Evolutionary conservation across 1,284 basidiomycete genomes (phyloP), one percentile per base, ranked within the genome.

Genomic region (Leccinum solheimii): DNA sequence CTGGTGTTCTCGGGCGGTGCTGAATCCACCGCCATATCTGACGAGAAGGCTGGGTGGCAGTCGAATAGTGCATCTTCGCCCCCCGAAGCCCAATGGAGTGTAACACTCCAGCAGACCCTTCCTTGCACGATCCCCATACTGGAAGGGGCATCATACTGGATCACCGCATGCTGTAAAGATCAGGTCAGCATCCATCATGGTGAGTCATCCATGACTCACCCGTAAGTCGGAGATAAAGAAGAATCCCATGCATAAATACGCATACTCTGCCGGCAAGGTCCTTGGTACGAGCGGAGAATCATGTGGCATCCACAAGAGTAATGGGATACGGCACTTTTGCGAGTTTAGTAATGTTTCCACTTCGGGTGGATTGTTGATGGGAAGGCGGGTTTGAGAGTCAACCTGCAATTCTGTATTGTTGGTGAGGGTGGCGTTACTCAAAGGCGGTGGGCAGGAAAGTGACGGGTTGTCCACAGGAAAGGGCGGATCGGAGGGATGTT

Each of bases 21-120:
- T 7, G 49, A 58, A 9, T 55, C 60, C 38, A 30, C 26, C 32
- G 14, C 16, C 51, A n/a, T 14, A 26, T 62, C 49, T 10, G 53
- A 48, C 16, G 62, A 38, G 19, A 48, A 19, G 40, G 19, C 14
- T 10, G 36, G 19, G 8, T 57, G 19, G 45, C 34, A 40, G 21
- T 48, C 50, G 19, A 61, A 61, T 16, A 75, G 53, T 5, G 60
- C 63, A 26, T 70, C 63, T 67, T 76, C 72, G 4, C 72, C 72
- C 19, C 72, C 72, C 3, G 73, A 72, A 30, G 67, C 72, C 72
- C 72, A 74, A 27, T 67, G 62, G 51, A 74, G 66, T 13, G 62
- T 64, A n/a, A 74, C 10, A 16, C 48, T 64, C 75, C 75, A 76
- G 26, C 63, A 54, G 30, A 76, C 62, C 5, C 19, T 65, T 16